Evolutionary conservation across 2,329 filamentous ascomycete species (phyloP), one percentile per base, ranked within the genome.

Genomic region (Colletotrichum horii): DNA sequence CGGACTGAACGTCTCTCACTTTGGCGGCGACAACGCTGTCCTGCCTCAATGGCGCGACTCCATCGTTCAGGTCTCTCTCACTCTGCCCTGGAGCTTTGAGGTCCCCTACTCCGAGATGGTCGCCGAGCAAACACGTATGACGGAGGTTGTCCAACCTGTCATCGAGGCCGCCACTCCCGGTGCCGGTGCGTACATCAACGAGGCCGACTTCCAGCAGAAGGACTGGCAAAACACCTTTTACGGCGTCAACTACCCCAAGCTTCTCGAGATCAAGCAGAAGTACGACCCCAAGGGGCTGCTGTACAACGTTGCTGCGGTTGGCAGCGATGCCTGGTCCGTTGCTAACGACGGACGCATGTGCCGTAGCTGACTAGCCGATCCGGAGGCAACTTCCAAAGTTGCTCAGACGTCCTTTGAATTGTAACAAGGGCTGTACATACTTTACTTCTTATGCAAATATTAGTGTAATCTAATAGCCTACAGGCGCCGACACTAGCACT

Each of bases 41-140:
- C 84, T 87, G 6, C 86, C 86, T 1, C 82, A 82, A 19, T 88
- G 86, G 86, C 81, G 85, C 22, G 78, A 81, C 24, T 78, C 85
- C 7, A 77, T 87, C 43, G 77, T 83, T 30, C 80, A 83, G 67
- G 76, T 80, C 8, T 80, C 85, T 71, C 76, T 79, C 72, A 74
- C 72, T 8, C 61, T 72, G 28, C 68, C 69, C 6, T 78, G 77
- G 77, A 75, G 67, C 32, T 72, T 70, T n/a, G 66, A 74, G 14
- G 71, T 38, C 6, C 74, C 74, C 43, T 75, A 61, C 22, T 48
- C 48, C 6, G 77, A 78, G 64, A 77, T 78, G 75, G 56, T 68
- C 3, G 74, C 74, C 15, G 43, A 58, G 58, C 74, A 76, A 70
- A 32, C 15, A 26, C 73, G 82, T 43, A 81, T 79, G 75, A 78